phyloP scores from a whole-genome alignment of 768 basidiomycete genomes.

The Infundibulicybe gibba region DNA sequence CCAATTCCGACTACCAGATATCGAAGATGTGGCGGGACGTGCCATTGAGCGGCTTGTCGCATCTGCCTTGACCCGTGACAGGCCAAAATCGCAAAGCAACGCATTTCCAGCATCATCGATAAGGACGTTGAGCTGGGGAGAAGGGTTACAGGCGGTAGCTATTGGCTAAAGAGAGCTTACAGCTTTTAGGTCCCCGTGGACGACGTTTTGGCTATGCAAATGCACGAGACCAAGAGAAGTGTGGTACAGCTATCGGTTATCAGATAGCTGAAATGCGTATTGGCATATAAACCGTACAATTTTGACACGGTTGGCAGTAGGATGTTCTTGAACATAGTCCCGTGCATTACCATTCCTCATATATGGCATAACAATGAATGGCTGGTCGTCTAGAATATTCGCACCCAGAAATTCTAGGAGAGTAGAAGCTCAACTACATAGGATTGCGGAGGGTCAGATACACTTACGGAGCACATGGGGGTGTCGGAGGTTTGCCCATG shows the following conservation, averaged over 20 bases:
- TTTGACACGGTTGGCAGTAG: conserved; percentile 1
- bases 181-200: neutral
- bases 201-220: conserved; percentile 8
- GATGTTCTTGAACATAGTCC: conserved; percentile 5
- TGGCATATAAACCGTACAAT: no score
- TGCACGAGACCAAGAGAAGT: conserved; percentile 3
- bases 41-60: conserved; percentile 4
- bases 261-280: no score
- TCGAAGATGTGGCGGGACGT: neutral
- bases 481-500: conserved; percentile 9
- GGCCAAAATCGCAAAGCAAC: conserved; percentile 11
- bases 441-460: neutral
- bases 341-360: conserved; percentile 8
- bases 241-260: neutral
- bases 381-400: conserved; percentile 7
- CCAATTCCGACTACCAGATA: conserved; percentile 12
- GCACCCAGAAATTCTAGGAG: conserved; percentile 10
- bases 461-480: conserved; percentile 7
- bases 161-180: neutral
- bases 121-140: conserved; percentile 7
- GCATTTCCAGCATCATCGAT: conserved; percentile 8
- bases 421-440: neutral
- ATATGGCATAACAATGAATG: conserved; percentile 13
- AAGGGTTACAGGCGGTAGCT: neutral
- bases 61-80: conserved; percentile 8